Evolutionary conservation across 495 filamentous ascomycete species (phyloP).

Genomic region (Melanomma pulvis-pyrius): DNA sequence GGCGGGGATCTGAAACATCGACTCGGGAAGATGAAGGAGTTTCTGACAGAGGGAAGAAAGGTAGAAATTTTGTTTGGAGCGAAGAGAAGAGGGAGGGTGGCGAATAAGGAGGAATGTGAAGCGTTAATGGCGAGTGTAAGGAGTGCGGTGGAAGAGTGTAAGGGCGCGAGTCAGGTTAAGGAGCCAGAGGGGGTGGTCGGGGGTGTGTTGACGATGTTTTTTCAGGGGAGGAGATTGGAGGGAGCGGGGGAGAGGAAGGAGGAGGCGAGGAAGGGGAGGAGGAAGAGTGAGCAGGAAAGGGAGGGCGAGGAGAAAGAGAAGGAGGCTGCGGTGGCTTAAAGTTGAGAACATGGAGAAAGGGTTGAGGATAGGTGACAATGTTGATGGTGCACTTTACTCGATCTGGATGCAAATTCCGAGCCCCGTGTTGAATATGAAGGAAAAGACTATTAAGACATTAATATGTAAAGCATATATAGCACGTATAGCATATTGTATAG

Average conservation of each 20-base stretch:
- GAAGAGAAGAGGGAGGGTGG: slow-evolving; percentile 43
- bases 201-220: slow-evolving; percentile 38
- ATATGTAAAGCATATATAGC: not conserved
- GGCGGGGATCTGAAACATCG: slow-evolving; percentile 43
- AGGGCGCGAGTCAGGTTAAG: slow-evolving; percentile 32
- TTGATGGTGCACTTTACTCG: not conserved
- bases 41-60: slow-evolving; percentile 44
- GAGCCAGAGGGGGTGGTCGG: slow-evolving; percentile 42
- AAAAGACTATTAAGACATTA: too few relatives aligned
- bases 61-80: slow-evolving; percentile 44
- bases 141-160: slow-evolving; percentile 23
- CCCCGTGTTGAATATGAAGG: too few relatives aligned
- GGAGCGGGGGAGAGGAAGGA: slow-evolving; percentile 6
- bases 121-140: slow-evolving; percentile 36
- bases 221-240: slow-evolving; percentile 38
- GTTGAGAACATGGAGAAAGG: not conserved
- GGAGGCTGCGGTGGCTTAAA: not conserved
- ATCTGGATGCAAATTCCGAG: not conserved
- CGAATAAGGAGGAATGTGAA: slow-evolving; percentile 39
- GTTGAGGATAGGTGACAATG: not conserved
- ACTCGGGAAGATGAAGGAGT: slow-evolving; percentile 38
- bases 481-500: not conserved
- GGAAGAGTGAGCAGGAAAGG: not conserved
- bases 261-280: slow-evolving; percentile 2
- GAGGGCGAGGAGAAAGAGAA: not conserved